These are phyloP conservation scores for Paraphoma sp. DNA, from an alignment of 2,329 filamentous ascomycete genomes.

Conservation along the genomic window DNA sequence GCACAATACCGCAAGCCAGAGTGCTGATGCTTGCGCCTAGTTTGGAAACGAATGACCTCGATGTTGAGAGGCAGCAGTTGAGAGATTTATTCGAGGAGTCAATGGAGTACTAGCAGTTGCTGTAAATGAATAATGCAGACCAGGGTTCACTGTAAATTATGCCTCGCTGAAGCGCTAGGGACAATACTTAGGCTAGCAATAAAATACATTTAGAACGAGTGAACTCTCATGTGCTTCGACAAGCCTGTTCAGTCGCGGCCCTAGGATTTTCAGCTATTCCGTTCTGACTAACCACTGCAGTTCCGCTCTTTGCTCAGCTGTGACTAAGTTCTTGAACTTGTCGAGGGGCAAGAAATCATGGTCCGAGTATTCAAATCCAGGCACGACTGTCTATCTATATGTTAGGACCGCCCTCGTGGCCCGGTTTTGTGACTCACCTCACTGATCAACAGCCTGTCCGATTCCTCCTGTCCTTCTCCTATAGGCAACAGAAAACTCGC, in stretches of 20 bases:
- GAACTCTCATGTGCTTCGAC: too few relatives aligned
- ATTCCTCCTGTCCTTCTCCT: slow-evolving; percentile 50
- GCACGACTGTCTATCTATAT: slow-evolving; percentile 62
- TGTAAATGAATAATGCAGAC: neutral
- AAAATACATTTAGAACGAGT: too few relatives aligned
- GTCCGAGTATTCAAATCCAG: slow-evolving; percentile 71
- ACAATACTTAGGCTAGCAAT: too few relatives aligned
- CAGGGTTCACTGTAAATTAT: neutral
- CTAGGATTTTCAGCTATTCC: slow-evolving; percentile 1
- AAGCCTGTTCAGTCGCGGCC: too few relatives aligned
- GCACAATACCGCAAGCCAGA: slow-evolving; percentile 88
- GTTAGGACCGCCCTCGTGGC: neutral
- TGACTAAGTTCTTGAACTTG: slow-evolving; percentile 57
- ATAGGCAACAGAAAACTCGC: slow-evolving; percentile 62
- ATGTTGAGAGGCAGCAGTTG: slow-evolving; percentile 58
- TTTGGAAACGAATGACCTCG: slow-evolving; percentile 59
- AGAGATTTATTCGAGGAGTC: slow-evolving; percentile 56
- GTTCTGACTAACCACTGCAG: slow-evolving; percentile 54
- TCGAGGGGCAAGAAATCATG: slow-evolving; percentile 67
- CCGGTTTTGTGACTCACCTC: slow-evolving; percentile 51
- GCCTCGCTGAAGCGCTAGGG: too few relatives aligned
- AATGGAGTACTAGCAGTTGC: slow-evolving; percentile 41
- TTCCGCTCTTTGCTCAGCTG: slow-evolving; percentile 55
- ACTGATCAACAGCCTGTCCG: slow-evolving; percentile 66
- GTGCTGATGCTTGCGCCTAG: slow-evolving; percentile 92